Conservation (phyloP, 2,329 filamentous ascomycete species). For the Hymenoscyphus occultus region DNA sequence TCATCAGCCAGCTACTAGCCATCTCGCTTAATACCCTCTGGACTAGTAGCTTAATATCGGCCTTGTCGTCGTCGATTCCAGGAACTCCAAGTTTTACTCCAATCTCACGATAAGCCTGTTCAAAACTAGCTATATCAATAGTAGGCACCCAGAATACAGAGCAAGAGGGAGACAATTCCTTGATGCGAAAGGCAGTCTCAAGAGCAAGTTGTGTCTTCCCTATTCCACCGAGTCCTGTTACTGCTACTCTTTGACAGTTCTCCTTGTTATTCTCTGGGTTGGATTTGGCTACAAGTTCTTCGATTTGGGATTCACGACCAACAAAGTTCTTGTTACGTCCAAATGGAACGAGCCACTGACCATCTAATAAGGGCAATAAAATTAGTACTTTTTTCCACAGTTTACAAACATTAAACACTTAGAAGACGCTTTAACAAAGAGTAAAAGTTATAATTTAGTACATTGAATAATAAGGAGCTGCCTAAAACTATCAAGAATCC, state of each 20-base stretch:
- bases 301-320: not conserved
- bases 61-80: slow-evolving; percentile 4
- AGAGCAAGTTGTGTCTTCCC: slow-evolving; percentile 7
- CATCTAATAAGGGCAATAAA: not conserved
- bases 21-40: not conserved
- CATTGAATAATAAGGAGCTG: not conserved
- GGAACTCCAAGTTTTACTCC: slow-evolving; percentile 1
- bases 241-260: slow-evolving; percentile 5
- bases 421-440: not conserved
- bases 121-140: slow-evolving; percentile 1
- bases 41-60: slow-evolving; percentile 5
- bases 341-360: slow-evolving; percentile 30
- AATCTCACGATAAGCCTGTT: slow-evolving; percentile 2
- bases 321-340: slow-evolving; percentile 9
- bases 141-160: slow-evolving; percentile 8
- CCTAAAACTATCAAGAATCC: not conserved
- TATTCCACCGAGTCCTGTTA: slow-evolving; percentile 9
- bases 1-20: slow-evolving; percentile 9
- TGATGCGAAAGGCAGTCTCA: slow-evolving; percentile 3
- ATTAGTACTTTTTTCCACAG: not conserved
- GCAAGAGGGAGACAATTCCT: not conserved
- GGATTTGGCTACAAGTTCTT: slow-evolving; percentile 1
- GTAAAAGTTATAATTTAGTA: not conserved
- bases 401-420: not conserved
- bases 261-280: not conserved